Evolutionary conservation across 768 basidiomycete genomes (phyloP).

Genomic region (Suillus brevipes): DNA sequence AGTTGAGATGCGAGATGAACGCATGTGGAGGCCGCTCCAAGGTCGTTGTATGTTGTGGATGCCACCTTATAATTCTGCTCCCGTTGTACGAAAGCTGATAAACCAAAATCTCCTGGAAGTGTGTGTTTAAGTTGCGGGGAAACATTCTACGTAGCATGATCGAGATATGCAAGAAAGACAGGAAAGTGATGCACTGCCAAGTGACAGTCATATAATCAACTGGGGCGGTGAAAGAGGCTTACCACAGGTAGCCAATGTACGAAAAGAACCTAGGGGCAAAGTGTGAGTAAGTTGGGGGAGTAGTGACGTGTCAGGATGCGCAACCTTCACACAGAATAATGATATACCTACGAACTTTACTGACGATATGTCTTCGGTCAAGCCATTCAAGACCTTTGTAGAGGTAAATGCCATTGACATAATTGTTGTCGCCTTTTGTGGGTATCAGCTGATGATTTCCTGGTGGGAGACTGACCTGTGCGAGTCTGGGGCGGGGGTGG

Average conservation of each 20-base stretch:
- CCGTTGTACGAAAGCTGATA: conserved; percentile 81
- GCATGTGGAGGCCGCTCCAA: no score
- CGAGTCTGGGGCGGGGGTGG: neutral
- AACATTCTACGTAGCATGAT: conserved; percentile 71
- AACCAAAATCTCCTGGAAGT: conserved; percentile 68
- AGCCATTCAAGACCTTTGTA: conserved; percentile 89
- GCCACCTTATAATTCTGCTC: conserved; percentile 47
- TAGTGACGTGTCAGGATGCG: neutral
- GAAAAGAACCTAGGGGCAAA: conserved; percentile 72
- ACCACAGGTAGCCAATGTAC: conserved; percentile 98
- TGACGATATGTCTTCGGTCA: conserved; percentile 85
- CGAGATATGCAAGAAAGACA: neutral
- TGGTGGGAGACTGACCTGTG: conserved; percentile 22
- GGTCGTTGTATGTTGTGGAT: no score
- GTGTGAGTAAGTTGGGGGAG: neutral
- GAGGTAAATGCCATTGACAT: conserved; percentile 80
- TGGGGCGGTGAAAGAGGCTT: conserved; percentile 11
- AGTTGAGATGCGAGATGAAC: no score
- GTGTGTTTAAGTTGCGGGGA: conserved; percentile 96
- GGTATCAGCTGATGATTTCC: conserved; percentile 66
- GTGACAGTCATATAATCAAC: neutral
- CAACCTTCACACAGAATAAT: neutral
- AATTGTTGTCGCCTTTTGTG: conserved; percentile 98
- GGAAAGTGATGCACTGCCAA: no score
- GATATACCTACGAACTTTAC: no score